phyloP scores from a whole-genome alignment of 495 filamentous ascomycete species.

The Aspergillus sclerotioniger region DNA sequence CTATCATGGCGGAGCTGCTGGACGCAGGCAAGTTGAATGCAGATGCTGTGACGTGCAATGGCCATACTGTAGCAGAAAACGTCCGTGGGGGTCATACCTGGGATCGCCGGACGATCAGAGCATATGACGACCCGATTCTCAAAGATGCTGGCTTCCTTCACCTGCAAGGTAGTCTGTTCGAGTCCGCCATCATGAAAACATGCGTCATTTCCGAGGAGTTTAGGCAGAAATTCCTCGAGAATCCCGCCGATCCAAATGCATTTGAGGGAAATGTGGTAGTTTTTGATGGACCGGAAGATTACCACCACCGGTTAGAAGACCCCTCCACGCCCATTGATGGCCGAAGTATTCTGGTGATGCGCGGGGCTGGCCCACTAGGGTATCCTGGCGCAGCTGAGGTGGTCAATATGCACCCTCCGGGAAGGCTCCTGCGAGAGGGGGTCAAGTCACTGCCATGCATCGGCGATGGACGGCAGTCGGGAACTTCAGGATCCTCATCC shows the following conservation, averaged over 20 bases:
- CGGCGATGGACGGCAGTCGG: slow-evolving; percentile 55
- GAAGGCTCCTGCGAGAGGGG: slow-evolving; percentile 43
- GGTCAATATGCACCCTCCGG: slow-evolving; percentile 56
- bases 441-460: slow-evolving; percentile 54
- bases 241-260: slow-evolving; percentile 50
- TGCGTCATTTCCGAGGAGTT: slow-evolving; percentile 53
- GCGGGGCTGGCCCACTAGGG: slow-evolving; percentile 51
- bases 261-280: slow-evolving; percentile 52
- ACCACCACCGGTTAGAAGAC: slow-evolving; percentile 46
- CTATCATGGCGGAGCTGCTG: slow-evolving; percentile 52
- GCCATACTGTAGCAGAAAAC: slow-evolving; percentile 40
- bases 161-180: slow-evolving; percentile 50
- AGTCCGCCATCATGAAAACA: slow-evolving; percentile 58
- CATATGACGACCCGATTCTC: slow-evolving; percentile 46
- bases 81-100: slow-evolving; percentile 42
- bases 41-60: slow-evolving; percentile 44
- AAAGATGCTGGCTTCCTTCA: slow-evolving; percentile 51
- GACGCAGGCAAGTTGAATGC: slow-evolving; percentile 44
- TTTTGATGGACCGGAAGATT: slow-evolving; percentile 56
- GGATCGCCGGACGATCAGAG: slow-evolving; percentile 44
- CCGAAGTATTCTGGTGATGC: slow-evolving; percentile 53
- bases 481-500: slow-evolving; percentile 54
- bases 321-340: slow-evolving; percentile 45
- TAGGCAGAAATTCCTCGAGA: slow-evolving; percentile 44
- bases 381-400: slow-evolving; percentile 57